Evolutionary conservation across 2,329 filamentous ascomycete genomes (phyloP).

Genomic region (Penicillium aurantiogriseum): DNA sequence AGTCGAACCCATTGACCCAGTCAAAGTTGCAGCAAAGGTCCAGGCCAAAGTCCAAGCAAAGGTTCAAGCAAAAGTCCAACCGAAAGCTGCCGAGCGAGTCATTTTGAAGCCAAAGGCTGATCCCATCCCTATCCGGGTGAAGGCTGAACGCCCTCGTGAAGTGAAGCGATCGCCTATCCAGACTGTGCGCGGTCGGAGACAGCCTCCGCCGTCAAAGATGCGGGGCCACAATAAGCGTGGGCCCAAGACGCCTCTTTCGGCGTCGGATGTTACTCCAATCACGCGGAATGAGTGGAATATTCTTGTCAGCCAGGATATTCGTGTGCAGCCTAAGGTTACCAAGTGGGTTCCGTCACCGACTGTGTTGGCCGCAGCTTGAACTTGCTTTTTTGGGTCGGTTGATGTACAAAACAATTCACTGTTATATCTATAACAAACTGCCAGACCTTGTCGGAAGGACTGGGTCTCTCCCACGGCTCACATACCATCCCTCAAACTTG

Average conservation of each 20-base stretch:
- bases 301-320: constrained; percentile 34
- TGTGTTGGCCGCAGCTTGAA: constrained; percentile 32
- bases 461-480: background rate
- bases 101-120: constrained; percentile 6
- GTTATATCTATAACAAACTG: background rate
- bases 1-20: background rate
- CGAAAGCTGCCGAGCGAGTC: background rate
- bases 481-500: background rate
- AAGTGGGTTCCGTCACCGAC: constrained; percentile 40
- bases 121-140: background rate
- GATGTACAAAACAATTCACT: background rate
- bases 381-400: background rate
- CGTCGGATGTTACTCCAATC: constrained; percentile 46
- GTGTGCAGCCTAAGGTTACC: constrained; percentile 33
- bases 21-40: background rate
- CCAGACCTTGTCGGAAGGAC: background rate
- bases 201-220: constrained; percentile 22
- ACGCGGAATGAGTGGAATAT: constrained; percentile 46
- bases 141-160: constrained; percentile 2
- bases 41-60: background rate
- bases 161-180: constrained; percentile 21
- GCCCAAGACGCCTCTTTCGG: constrained; percentile 42
- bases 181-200: constrained; percentile 23
- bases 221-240: constrained; percentile 23
- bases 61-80: background rate